Evolutionary conservation across 2,329 filamentous ascomycete species (phyloP).

Genomic region (Trichoderma lentiforme): DNA sequence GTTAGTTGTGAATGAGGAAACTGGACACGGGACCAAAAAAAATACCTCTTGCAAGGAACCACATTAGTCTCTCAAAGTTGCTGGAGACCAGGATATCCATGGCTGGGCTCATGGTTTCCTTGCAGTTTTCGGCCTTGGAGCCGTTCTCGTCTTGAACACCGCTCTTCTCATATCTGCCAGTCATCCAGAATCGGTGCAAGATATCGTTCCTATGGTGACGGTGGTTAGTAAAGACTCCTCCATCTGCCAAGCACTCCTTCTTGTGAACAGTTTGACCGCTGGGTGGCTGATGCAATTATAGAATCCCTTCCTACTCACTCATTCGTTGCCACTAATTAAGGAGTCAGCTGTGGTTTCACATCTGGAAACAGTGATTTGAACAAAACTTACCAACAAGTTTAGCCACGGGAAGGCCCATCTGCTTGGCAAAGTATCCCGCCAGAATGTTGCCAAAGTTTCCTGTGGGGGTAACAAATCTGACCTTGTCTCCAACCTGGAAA

Average conservation of each 20-base stretch:
- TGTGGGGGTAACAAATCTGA: constrained; percentile 86
- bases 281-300: too few relatives aligned
- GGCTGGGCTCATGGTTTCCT: constrained; percentile 79
- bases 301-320: constrained; percentile 43
- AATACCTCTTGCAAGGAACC: constrained; percentile 66
- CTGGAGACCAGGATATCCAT: constrained; percentile 98
- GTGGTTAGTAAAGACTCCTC: background rate
- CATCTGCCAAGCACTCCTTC: background rate
- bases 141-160: background rate
- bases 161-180: constrained; percentile 85
- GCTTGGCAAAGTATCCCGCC: constrained; percentile 85
- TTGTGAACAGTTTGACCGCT: background rate
- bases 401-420: constrained; percentile 83
- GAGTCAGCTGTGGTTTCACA: background rate
- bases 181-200: constrained; percentile 90
- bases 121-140: constrained; percentile 42
- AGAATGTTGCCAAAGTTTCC: constrained; percentile 97
- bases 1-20: constrained; percentile 43
- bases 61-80: constrained; percentile 94
- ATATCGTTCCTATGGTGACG: constrained; percentile 68
- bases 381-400: constrained; percentile 78
- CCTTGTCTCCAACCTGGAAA: constrained; percentile 63
- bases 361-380: background rate
- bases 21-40: background rate
- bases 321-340: constrained; percentile 57